Evolutionary conservation across 2,329 filamentous ascomycete species (phyloP).

Genomic region (Esteya vermicola): DNA sequence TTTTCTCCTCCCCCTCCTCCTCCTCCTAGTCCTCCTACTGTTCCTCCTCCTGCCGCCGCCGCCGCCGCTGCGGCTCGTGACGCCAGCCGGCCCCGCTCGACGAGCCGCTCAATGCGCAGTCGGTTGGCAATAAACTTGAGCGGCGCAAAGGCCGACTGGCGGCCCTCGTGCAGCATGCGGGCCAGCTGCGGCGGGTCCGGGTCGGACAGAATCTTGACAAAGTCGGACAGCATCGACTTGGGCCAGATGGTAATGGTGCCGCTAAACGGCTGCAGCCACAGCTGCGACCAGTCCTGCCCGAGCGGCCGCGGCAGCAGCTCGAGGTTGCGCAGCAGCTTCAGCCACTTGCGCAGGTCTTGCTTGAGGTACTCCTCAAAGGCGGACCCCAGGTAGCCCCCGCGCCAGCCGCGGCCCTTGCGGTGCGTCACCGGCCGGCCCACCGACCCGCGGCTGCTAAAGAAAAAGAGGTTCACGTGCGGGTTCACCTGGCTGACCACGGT

Average conservation of each 20-base stretch:
- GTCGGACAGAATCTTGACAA: constrained; percentile 74
- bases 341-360: constrained; percentile 93
- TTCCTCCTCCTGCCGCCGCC: no score
- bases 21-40: no score
- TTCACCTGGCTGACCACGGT: constrained; percentile 83
- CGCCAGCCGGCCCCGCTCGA: constrained; percentile 50
- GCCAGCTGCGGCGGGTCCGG: constrained; percentile 62
- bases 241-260: constrained; percentile 97
- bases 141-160: constrained; percentile 81
- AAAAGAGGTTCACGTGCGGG: constrained; percentile 96
- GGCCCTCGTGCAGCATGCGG: constrained; percentile 79
- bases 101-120: constrained; percentile 62
- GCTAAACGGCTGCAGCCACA: constrained; percentile 90
- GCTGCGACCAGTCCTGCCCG: constrained; percentile 91
- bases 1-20: no score
- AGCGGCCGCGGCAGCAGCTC: constrained; percentile 81
- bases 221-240: constrained; percentile 63
- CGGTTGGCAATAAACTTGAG: constrained; percentile 83
- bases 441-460: constrained; percentile 86
- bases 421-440: constrained; percentile 92
- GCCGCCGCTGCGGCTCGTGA: no score
- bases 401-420: constrained; percentile 84
- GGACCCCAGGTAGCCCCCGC: constrained; percentile 84
- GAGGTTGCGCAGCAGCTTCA: constrained; percentile 83
- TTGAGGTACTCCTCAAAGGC: constrained; percentile 92